Conservation (phyloP, 805 yeast genomes). For the Helenozyma baotianmanensis region DNA sequence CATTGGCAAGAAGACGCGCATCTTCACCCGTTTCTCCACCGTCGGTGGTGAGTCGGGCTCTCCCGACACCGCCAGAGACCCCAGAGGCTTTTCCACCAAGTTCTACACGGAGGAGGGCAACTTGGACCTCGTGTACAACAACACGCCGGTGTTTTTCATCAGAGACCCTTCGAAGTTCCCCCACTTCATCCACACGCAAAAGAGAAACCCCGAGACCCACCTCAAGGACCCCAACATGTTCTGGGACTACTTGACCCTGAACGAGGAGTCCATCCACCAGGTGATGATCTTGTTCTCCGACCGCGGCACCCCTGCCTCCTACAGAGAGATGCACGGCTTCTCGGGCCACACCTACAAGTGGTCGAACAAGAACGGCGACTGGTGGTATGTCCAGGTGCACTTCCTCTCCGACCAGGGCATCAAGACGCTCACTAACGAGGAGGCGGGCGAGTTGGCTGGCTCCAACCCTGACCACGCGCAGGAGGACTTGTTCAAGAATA, state of each 20-base stretch:
- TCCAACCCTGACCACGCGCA: slow-evolving; percentile 80
- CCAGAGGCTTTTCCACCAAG: slow-evolving; percentile 80
- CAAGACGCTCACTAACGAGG: slow-evolving; percentile 52
- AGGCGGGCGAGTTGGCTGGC: slow-evolving; percentile 65
- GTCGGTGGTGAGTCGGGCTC: slow-evolving; percentile 85
- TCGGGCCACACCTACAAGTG: slow-evolving; percentile 84
- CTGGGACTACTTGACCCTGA: slow-evolving; percentile 76
- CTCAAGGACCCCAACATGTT: slow-evolving; percentile 76
- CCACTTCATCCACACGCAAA: slow-evolving; percentile 83
- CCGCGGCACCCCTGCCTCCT: slow-evolving; percentile 76
- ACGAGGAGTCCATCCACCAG: slow-evolving; percentile 74
- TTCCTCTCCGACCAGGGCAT: slow-evolving; percentile 62
- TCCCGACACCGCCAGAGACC: slow-evolving; percentile 82
- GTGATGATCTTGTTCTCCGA: slow-evolving; percentile 69
- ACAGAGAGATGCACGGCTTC: slow-evolving; percentile 78
- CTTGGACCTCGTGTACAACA: slow-evolving; percentile 80
- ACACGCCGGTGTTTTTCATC: slow-evolving; percentile 80
- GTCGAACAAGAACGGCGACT: slow-evolving; percentile 69
- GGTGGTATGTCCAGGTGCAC: slow-evolving; percentile 78
- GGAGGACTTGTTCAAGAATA: slow-evolving; percentile 72
- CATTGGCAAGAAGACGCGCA: slow-evolving; percentile 26
- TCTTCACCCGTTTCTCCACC: slow-evolving; percentile 74
- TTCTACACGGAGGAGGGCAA: slow-evolving; percentile 82
- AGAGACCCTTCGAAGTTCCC: slow-evolving; percentile 87
- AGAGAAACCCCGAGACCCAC: slow-evolving; percentile 77